Conservation (phyloP, 2,329 filamentous ascomycete genomes). For the Sporothrix pseudoabietina region DNA sequence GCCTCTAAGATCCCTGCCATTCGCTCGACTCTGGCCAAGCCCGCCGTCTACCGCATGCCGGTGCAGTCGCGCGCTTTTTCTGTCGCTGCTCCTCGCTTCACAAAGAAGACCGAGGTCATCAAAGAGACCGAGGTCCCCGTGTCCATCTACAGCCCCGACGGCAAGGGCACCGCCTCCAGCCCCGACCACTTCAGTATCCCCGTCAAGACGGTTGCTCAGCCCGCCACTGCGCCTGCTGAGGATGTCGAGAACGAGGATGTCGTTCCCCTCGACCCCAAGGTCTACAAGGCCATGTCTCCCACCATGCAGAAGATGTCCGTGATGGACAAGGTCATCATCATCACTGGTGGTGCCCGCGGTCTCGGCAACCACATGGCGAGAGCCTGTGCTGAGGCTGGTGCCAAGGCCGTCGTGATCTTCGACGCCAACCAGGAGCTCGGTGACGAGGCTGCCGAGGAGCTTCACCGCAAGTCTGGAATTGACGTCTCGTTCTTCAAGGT, state of each 20-base stretch:
- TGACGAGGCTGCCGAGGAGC: conserved; percentile 67
- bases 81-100: conserved; percentile 39
- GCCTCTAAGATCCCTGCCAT: conserved; percentile 38
- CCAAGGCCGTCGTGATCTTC: conserved; percentile 72
- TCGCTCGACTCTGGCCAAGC: conserved; percentile 35
- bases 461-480: conserved; percentile 71
- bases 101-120: conserved; percentile 51
- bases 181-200: conserved; percentile 59
- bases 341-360: conserved; percentile 76
- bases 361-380: conserved; percentile 79
- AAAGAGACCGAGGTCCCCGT: conserved; percentile 61
- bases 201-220: conserved; percentile 43
- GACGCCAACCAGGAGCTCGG: conserved; percentile 76
- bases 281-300: conserved; percentile 60
- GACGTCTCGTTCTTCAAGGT: conserved; percentile 78
- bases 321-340: conserved; percentile 69
- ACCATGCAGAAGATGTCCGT: conserved; percentile 71
- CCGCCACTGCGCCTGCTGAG: conserved; percentile 35
- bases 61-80: conserved; percentile 43
- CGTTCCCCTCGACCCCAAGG: conserved; percentile 55
- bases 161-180: conserved; percentile 48
- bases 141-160: conserved; percentile 54
- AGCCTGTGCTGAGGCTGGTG: conserved; percentile 74
- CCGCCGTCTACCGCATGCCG: conserved; percentile 29
- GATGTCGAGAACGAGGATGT: conserved; percentile 52